Evolutionary conservation across 306 rosid species (phyloP), one percentile per base, ranked within the genome.

Genomic region (Trifolium fragiferum): DNA sequence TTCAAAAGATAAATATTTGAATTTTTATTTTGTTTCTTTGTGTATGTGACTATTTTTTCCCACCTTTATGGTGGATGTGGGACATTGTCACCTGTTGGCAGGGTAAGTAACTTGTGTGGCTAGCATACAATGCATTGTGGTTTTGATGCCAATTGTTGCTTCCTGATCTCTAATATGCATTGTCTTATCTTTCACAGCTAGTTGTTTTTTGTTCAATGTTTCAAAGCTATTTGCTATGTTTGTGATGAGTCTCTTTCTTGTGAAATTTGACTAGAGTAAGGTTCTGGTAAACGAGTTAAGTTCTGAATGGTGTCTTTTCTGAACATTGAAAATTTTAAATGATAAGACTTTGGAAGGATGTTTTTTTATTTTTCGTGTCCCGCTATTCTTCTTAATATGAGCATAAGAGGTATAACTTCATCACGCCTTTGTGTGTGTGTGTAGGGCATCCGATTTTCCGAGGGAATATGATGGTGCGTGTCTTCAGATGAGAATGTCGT

Each of bases 401-500:
- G 63, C 5, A 54, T 23, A 7, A 6, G 57, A 40, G 10, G 60
- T 62, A 60, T 51, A 5, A 12, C 66, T 65, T 72, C 15, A 49
- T 54, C 47, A 18, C 71, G 76, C 69, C 59, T 47, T 76, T 49
- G 66, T 76, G 75, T 40, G 66, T 76, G 75, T 40, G 15, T 87
- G 84, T 62, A 93, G 98, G 89, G 97, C 97, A 7, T 89, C 98
- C 0, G 98, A 93, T 80, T 91, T 83, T 83, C 83, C 96, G 0
- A 83, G 91, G 86, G 97, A 93, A 50, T 93, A 89, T 67, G 98
- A 93, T 62, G 98, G 98, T 63, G 96, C 98, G 11, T 91, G 97
- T 80, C 90, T 93, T 85, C 98, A 93, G 88, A 93, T 93, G 98
- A 88, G 98, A 86, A 89, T 93, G 93, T 93, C 98, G 3, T 93